phyloP scores from a whole-genome alignment of 345 rosid genomes.

The Arabidopsis suecica region DNA sequence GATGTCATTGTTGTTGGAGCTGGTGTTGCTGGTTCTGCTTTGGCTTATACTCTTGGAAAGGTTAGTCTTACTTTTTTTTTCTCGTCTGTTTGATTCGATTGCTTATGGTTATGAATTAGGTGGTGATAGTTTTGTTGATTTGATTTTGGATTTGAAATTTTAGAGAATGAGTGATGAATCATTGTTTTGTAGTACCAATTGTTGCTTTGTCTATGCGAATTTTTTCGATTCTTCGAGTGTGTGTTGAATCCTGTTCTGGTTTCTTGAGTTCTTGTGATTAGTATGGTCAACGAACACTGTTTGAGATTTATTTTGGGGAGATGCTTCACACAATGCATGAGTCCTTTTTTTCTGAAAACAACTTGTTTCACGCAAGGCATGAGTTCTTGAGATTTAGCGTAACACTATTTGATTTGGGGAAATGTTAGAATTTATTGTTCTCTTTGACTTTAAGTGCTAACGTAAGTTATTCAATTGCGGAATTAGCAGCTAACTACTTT shows the following conservation, averaged over 20 bases:
- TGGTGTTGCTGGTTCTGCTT: slow-evolving; percentile 79
- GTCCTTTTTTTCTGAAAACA: background rate
- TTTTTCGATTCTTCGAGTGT: background rate
- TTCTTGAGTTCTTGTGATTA: background rate
- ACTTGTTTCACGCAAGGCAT: background rate
- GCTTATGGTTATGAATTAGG: slow-evolving; percentile 18
- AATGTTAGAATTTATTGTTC: background rate
- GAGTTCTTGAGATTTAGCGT: background rate
- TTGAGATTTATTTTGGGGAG: background rate
- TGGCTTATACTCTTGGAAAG: slow-evolving; percentile 72
- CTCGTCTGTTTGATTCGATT: slow-evolving; percentile 27
- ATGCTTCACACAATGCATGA: background rate
- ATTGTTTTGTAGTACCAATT: background rate
- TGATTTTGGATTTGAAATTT: background rate
- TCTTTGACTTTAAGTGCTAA: slow-evolving; percentile 17
- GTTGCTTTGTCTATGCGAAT: background rate
- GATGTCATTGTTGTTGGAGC: slow-evolving; percentile 78
- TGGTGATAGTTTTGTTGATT: background rate
- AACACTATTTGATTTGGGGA: background rate
- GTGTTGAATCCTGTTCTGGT: background rate
- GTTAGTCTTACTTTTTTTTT: too few relatives aligned
- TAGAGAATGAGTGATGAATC: background rate
- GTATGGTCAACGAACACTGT: background rate
- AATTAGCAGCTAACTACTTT: background rate
- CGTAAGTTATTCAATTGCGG: background rate